Conservation (phyloP, 2,329 filamentous ascomycete species). For the Diaporthe vaccinii region DNA sequence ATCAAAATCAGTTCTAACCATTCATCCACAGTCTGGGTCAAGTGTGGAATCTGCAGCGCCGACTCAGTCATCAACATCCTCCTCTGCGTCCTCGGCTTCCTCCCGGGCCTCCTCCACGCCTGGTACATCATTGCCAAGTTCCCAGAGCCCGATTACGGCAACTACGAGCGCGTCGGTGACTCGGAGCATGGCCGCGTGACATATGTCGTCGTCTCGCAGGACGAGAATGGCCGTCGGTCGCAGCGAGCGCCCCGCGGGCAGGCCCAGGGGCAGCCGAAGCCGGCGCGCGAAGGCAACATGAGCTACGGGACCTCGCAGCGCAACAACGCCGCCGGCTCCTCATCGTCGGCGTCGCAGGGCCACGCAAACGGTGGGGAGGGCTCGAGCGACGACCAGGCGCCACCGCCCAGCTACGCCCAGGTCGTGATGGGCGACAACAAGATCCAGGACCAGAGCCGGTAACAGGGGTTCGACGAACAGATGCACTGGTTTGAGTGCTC, state of each 20-base stretch:
- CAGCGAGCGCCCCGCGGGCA: slow-evolving; percentile 53
- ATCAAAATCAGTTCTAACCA: slow-evolving; percentile 48
- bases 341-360: slow-evolving; percentile 46
- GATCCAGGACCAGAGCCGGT: slow-evolving; percentile 75
- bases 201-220: slow-evolving; percentile 79
- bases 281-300: slow-evolving; percentile 52
- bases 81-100: slow-evolving; percentile 82
- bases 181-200: slow-evolving; percentile 72
- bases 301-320: slow-evolving; percentile 62
- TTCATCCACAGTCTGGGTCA: slow-evolving; percentile 85
- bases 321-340: slow-evolving; percentile 47
- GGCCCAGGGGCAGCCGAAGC: slow-evolving; percentile 48
- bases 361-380: slow-evolving; percentile 55
- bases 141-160: slow-evolving; percentile 79
- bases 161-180: slow-evolving; percentile 74
- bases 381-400: slow-evolving; percentile 57
- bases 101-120: slow-evolving; percentile 92
- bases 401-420: slow-evolving; percentile 90
- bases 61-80: slow-evolving; percentile 97
- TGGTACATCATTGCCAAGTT: slow-evolving; percentile 98
- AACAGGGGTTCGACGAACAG: slow-evolving; percentile 49
- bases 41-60: slow-evolving; percentile 90
- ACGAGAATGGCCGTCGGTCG: slow-evolving; percentile 51
- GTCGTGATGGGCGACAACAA: slow-evolving; percentile 93
- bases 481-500: background rate